These are phyloP conservation scores for Arabidopsis lyrata DNA, from an alignment of 441 rosid species.

Conservation along the genomic window DNA sequence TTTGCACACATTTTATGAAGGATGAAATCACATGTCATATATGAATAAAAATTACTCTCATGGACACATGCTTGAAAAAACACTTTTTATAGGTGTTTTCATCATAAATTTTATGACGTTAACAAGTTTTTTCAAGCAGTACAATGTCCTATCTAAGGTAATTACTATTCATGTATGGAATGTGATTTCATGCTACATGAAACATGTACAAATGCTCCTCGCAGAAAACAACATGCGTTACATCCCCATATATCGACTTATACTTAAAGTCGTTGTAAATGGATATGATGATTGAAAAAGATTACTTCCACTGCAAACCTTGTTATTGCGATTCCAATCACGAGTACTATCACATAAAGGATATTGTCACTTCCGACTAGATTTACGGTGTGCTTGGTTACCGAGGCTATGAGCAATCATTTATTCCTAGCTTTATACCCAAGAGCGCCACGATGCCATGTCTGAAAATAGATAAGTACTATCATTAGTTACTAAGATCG, in stretches of 20 bases:
- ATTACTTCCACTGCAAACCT: conserved; percentile 1
- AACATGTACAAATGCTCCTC: conserved; percentile 14
- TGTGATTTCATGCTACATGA: conserved; percentile 35
- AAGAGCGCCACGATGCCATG: neutral
- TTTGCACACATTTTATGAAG: conserved; percentile 18
- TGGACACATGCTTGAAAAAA: conserved; percentile 1
- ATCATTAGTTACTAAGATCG: conserved; percentile 11
- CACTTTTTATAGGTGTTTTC: neutral
- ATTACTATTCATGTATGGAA: conserved; percentile 16
- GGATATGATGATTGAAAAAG: neutral
- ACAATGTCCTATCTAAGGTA: neutral
- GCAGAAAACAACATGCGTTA: conserved; percentile 7
- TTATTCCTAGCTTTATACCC: neutral
- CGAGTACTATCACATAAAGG: neutral
- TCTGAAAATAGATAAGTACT: conserved; percentile 1
- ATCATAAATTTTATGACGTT: neutral
- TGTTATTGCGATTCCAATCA: neutral
- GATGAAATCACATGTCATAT: conserved; percentile 10
- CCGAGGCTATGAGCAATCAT: neutral
- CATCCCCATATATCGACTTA: conserved; percentile 7
- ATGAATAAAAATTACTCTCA: neutral
- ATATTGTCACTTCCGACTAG: neutral
- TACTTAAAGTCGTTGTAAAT: conserved; percentile 12
- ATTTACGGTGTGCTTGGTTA: neutral
- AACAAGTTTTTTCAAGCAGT: neutral